These are phyloP conservation scores for Silybum marianum DNA, from an alignment of 129 eudicot species.

Conservation along the genomic window DNA sequence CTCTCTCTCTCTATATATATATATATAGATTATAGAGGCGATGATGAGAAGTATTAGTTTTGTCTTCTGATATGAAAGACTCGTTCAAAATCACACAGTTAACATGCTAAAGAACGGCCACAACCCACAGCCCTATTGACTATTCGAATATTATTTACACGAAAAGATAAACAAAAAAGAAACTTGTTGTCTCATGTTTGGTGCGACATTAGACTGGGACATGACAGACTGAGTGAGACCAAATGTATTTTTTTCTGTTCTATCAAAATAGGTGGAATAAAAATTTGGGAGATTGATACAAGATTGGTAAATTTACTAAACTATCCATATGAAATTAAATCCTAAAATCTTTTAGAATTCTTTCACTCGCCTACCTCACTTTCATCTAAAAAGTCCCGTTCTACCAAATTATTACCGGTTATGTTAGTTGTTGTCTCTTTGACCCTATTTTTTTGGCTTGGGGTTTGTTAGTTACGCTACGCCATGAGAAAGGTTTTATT, in stretches of 20 bases:
- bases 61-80: no score
- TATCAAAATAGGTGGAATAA: background rate
- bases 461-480: background rate
- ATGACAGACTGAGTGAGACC: background rate
- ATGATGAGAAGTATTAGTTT: no score
- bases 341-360: background rate
- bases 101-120: no score
- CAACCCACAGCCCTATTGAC: no score
- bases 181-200: background rate
- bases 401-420: background rate
- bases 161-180: no score
- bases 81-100: no score
- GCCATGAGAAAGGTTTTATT: no score
- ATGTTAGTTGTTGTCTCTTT: background rate
- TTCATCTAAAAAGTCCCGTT: background rate
- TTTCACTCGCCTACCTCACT: background rate
- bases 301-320: background rate
- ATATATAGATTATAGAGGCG: no score
- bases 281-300: background rate
- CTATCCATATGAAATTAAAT: background rate
- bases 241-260: background rate
- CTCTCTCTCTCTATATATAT: no score
- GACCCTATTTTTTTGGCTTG: background rate
- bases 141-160: no score
- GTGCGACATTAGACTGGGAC: background rate